Conservation (phyloP, 495 filamentous ascomycete species). For the Xanthoparmelia taractica region DNA sequence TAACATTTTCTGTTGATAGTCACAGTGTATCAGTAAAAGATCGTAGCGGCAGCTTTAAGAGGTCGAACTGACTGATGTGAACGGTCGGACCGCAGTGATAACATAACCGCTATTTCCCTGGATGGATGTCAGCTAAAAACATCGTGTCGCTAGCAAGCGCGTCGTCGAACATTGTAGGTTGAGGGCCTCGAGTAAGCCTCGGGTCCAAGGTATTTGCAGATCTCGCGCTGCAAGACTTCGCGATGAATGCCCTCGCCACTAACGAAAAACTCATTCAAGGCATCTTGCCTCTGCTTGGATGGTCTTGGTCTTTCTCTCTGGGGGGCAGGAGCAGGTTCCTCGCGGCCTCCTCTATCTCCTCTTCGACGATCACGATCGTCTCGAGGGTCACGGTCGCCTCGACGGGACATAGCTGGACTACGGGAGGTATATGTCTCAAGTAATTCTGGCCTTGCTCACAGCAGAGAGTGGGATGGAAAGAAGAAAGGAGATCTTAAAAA, state of each 20-base stretch:
- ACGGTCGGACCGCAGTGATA: conserved; percentile 26
- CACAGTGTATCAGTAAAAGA: conserved; percentile 3
- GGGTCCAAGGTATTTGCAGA: conserved; percentile 86
- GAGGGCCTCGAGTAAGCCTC: conserved; percentile 86
- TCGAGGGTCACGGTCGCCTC: conserved; percentile 3
- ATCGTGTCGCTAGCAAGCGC: background rate
- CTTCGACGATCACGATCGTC: conserved; percentile 15
- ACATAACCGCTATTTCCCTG: conserved; percentile 25
- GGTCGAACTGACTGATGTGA: conserved; percentile 23
- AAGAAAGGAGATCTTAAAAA: background rate
- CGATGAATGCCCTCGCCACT: conserved; percentile 84
- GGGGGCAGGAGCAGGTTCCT: background rate
- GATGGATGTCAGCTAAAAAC: conserved; percentile 12
- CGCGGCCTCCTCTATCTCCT: conserved; percentile 7
- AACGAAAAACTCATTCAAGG: conserved; percentile 70
- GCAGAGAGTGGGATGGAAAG: background rate
- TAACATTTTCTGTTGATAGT: conserved; percentile 22
- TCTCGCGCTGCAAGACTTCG: conserved; percentile 90
- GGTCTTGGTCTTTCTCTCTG: conserved; percentile 9
- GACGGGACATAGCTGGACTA: conserved; percentile 6
- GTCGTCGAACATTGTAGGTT: conserved; percentile 61
- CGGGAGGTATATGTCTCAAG: background rate
- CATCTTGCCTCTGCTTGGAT: conserved; percentile 5
- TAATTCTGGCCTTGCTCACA: conserved; percentile 2
- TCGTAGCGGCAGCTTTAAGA: background rate